Evolutionary conservation across 257 asterid genomes (phyloP).

Genomic region (Osmanthus fragrans): DNA sequence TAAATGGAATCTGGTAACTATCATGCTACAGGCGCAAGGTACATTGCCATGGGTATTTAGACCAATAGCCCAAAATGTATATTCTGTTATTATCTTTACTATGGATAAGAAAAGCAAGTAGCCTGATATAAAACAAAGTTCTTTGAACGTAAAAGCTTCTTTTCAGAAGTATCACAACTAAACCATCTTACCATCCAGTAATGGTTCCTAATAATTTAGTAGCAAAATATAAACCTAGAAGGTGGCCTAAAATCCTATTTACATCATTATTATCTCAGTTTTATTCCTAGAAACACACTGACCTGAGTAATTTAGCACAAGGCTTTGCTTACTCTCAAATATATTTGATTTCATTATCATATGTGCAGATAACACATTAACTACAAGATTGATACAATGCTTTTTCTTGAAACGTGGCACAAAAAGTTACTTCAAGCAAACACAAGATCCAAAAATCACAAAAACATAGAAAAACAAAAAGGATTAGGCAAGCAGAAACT

Average conservation of each 20-base stretch:
- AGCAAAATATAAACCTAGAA: not conserved
- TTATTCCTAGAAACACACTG: not conserved
- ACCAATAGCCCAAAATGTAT: not conserved
- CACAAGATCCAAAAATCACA: not conserved
- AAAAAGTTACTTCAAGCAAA: not conserved
- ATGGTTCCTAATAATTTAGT: not conserved
- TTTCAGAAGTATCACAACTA: not conserved
- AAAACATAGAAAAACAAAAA: constrained; percentile 9
- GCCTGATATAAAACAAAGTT: not conserved
- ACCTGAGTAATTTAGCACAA: not conserved
- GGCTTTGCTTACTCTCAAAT: not conserved
- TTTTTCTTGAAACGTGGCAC: not conserved
- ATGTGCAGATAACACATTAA: not conserved
- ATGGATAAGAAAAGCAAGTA: not conserved
- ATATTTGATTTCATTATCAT: not conserved
- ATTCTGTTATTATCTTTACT: not conserved
- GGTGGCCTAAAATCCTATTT: not conserved
- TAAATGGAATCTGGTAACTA: not conserved
- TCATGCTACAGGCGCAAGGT: not conserved
- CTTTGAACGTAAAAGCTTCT: not conserved
- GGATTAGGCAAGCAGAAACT: not conserved
- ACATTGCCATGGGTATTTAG: not conserved
- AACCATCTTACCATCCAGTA: not conserved
- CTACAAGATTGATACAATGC: not conserved
- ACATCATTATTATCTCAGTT: not conserved